Evolutionary conservation across 805 yeast species (phyloP).

Genomic region (Zygosaccharomyces kombuchaensis): DNA sequence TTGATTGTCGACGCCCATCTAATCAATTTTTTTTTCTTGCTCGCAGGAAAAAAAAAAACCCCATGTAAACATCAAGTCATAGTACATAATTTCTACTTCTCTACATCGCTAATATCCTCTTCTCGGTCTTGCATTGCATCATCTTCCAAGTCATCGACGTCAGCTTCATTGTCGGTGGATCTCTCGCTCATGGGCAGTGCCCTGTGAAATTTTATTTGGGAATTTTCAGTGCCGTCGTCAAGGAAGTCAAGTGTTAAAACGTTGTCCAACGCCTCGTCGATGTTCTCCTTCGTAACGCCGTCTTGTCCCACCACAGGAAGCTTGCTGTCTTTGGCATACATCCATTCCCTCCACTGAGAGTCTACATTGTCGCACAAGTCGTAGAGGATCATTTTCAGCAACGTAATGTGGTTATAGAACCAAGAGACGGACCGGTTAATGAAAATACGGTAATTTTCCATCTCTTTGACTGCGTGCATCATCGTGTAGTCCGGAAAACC

Average conservation of each 20-base stretch:
- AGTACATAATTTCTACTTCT: neutral
- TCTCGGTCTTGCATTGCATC: conserved; percentile 1
- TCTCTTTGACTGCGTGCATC: conserved; percentile 35
- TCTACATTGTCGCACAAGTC: conserved; percentile 34
- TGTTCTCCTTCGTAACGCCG: conserved; percentile 23
- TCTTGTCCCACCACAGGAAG: conserved; percentile 28
- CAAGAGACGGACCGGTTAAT: conserved; percentile 36
- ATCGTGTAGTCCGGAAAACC: conserved; percentile 28
- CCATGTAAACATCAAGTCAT: neutral
- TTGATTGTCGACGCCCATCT: conserved; percentile 3
- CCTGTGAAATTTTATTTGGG: conserved; percentile 26
- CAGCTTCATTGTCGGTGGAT: conserved; percentile 2
- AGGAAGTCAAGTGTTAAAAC: conserved; percentile 29
- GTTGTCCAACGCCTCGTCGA: conserved; percentile 29
- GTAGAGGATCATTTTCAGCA: conserved; percentile 34
- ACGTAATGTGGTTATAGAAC: conserved; percentile 36
- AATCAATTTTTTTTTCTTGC: conserved; percentile 2
- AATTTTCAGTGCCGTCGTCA: conserved; percentile 30
- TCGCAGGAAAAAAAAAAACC: neutral
- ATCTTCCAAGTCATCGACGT: conserved; percentile 4
- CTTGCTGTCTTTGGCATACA: conserved; percentile 27
- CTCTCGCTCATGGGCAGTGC: conserved; percentile 13
- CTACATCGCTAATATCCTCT: neutral
- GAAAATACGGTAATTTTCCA: conserved; percentile 36
- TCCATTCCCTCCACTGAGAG: conserved; percentile 38